Evolutionary conservation across 2,329 filamentous ascomycete genomes (phyloP).

Genomic region (Coleophoma eucalyptorum): DNA sequence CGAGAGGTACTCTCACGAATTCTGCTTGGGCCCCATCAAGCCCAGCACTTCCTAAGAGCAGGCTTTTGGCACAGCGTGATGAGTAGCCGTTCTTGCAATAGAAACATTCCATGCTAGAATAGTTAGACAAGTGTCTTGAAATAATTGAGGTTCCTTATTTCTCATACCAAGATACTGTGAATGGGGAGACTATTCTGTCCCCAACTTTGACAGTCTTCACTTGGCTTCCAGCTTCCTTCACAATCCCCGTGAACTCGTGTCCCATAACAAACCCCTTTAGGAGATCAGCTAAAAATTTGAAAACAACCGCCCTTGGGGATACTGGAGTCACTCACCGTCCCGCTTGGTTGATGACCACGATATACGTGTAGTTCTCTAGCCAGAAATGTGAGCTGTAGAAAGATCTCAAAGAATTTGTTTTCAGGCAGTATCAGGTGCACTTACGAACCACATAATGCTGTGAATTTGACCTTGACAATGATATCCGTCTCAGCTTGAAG

Average conservation of each 20-base stretch:
- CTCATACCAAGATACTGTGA: conserved; percentile 73
- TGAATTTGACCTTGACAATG: conserved; percentile 76
- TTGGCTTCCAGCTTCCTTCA: conserved; percentile 62
- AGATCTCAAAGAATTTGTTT: neutral
- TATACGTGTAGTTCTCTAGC: conserved; percentile 77
- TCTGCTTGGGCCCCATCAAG: conserved; percentile 80
- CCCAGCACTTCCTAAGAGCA: conserved; percentile 62
- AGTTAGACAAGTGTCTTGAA: neutral
- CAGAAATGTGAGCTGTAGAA: neutral
- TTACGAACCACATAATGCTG: conserved; percentile 82
- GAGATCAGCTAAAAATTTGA: neutral
- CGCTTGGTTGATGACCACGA: conserved; percentile 71
- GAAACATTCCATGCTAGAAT: conserved; percentile 64
- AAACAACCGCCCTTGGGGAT: too few relatives aligned
- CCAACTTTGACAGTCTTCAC: conserved; percentile 69
- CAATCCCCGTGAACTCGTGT: conserved; percentile 81
- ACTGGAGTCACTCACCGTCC: conserved; percentile 28
- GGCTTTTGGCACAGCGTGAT: conserved; percentile 67
- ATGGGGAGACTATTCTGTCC: conserved; percentile 78
- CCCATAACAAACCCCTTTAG: conserved; percentile 57
- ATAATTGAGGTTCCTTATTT: neutral
- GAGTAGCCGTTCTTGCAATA: conserved; percentile 78
- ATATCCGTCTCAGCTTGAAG: conserved; percentile 69
- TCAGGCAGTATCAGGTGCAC: conserved; percentile 23
- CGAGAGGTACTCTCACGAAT: conserved; percentile 74